phyloP scores from a whole-genome alignment of 352 stramenopile genomes.

The Globisporangium splendens region DNA sequence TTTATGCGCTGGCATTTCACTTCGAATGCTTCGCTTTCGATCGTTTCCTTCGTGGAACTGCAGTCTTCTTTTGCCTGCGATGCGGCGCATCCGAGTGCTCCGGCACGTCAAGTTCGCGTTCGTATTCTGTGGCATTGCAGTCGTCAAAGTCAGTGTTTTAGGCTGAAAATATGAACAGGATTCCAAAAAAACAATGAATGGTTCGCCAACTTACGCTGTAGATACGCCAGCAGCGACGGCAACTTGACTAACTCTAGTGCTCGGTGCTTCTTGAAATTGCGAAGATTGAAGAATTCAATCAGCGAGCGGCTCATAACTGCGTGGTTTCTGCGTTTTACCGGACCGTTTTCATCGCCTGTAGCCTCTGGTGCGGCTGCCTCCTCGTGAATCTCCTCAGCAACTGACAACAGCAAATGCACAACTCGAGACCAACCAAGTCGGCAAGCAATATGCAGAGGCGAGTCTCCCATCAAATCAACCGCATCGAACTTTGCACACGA shows the following conservation, averaged over 20 bases:
- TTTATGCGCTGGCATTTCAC: too few relatives aligned
- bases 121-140: too few relatives aligned
- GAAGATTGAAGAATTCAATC: conserved; percentile 34
- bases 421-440: conserved; percentile 35
- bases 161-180: too few relatives aligned
- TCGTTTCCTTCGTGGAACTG: too few relatives aligned
- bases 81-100: too few relatives aligned
- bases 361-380: conserved; percentile 5
- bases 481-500: conserved; percentile 33
- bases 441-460: conserved; percentile 50
- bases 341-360: background rate
- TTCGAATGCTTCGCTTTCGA: too few relatives aligned
- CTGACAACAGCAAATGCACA: conserved; percentile 40
- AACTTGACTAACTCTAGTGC: conserved; percentile 49
- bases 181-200: too few relatives aligned
- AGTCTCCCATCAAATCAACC: conserved; percentile 45
- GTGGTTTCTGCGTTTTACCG: background rate
- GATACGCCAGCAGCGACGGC: conserved; percentile 26
- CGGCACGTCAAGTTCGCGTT: too few relatives aligned
- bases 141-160: too few relatives aligned
- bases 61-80: too few relatives aligned
- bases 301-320: conserved; percentile 10
- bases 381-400: conserved; percentile 4
- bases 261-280: conserved; percentile 39
- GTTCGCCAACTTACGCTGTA: conserved; percentile 18